phyloP scores from a whole-genome alignment of 164 flowering plant genomes.

The Echeveria elegans region DNA sequence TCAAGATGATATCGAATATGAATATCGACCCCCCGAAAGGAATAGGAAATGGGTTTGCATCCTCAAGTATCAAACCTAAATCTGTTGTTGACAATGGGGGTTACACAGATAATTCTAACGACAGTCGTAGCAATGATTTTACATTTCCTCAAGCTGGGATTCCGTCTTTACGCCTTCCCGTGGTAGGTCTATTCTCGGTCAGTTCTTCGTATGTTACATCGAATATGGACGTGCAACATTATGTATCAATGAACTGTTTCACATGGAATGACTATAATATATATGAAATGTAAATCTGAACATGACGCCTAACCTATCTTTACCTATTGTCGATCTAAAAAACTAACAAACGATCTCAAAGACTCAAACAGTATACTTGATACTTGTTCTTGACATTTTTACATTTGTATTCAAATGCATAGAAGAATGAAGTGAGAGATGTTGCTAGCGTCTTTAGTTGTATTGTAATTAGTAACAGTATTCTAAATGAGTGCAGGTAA shows the following conservation, averaged over 20 bases:
- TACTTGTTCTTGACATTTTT: neutral
- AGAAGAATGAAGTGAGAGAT: neutral
- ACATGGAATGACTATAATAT: neutral
- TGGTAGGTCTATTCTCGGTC: conserved; percentile 73
- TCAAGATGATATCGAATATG: conserved; percentile 81
- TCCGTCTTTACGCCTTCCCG: conserved; percentile 73
- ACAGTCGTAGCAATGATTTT: conserved; percentile 43
- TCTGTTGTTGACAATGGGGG: conserved; percentile 64
- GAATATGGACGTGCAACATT: neutral
- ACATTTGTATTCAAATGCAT: neutral
- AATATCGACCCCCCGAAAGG: conserved; percentile 68
- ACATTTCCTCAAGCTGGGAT: conserved; percentile 73
- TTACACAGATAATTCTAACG: conserved; percentile 34
- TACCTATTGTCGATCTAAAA: neutral
- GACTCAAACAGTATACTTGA: neutral
- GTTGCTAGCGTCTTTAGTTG: neutral
- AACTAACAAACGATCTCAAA: neutral
- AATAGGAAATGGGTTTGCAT: conserved; percentile 66
- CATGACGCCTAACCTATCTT: neutral
- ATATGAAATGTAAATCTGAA: neutral
- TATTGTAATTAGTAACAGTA: neutral
- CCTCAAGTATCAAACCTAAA: conserved; percentile 41
- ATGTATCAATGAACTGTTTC: neutral
- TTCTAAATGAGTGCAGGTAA: neutral
- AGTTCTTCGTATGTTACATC: neutral